phyloP scores from a whole-genome alignment of 805 yeast genomes.

The Maudiozyma serrabonitensis region DNA sequence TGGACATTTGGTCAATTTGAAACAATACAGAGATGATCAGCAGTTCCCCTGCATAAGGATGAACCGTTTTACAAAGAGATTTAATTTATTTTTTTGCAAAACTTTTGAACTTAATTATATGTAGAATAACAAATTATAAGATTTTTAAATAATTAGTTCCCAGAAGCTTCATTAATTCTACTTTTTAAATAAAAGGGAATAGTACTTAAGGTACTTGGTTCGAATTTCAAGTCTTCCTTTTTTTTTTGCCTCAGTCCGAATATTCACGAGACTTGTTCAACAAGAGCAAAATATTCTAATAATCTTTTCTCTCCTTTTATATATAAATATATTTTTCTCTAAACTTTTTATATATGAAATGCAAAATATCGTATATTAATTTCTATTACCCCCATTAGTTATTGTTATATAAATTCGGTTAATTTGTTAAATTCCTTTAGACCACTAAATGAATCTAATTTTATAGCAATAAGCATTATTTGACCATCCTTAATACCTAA shows the following conservation, averaged over 20 bases:
- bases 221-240: too few species aligned
- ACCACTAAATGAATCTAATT: constrained; percentile 13
- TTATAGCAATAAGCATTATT: constrained; percentile 16
- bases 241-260: too few species aligned
- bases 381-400: background rate
- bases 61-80: constrained; percentile 99
- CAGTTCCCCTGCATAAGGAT: constrained; percentile 99
- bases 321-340: too few species aligned
- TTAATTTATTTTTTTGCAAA: constrained; percentile 62
- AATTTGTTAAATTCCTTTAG: constrained; percentile 16
- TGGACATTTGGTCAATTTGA: constrained; percentile 99
- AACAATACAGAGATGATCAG: constrained; percentile 99
- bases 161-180: too few species aligned
- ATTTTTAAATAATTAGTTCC: too few species aligned
- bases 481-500: constrained; percentile 12
- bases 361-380: background rate
- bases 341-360: too few species aligned
- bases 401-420: constrained; percentile 9
- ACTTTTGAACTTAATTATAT: background rate
- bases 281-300: too few species aligned
- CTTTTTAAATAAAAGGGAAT: too few species aligned
- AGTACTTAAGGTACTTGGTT: too few species aligned
- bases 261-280: too few species aligned
- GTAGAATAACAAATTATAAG: too few species aligned
- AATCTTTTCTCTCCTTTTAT: too few species aligned